Evolutionary conservation across 108 stramenopile species (phyloP), one percentile per base, ranked within the genome.

Genomic region (Chaetoceros muelleri): DNA sequence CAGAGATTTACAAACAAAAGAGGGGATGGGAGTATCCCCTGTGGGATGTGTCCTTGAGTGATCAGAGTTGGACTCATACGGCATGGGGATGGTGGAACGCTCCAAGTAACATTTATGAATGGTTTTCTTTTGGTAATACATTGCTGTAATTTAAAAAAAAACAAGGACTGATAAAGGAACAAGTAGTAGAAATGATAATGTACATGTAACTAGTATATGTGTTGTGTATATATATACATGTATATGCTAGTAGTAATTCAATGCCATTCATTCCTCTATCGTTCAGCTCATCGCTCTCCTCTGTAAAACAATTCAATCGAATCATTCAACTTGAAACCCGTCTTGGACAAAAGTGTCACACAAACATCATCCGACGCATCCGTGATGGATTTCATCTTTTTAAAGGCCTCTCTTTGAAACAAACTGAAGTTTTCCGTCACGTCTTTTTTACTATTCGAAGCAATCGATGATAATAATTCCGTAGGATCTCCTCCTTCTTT

Each of bases 51-150:
- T 30, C 69, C 7, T 31, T 81, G 31, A 20, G 40, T 8, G 29
- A 66, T n/a, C 24, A 28, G 17, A 69, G 71, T 1, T 81, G 73
- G 70, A 24, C 62, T 3, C 65, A 53, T 5, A 70, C 68, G 16
- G 58, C 52, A 29, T 65, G 70, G 70, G n/a, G n/a, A n/a, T 76
- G 70, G 70, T 69, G 74, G 44, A 27, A 48, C 18, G 25, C 31
- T n/a, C 75, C 79, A 8, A 74, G 73, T 63, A 76, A 81, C 31
- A n/a, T 68, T 17, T 76, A 71, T 63, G 79, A 81, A 53, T 81
- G 79, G 79, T 50, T 70, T 21, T 61, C 69, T 5, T 20, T 80
- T 21, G 60, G 40, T 1, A 75, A 73, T 64, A 34, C 63, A 8
- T 61, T 79, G 2, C 60, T 61, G 23, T 79, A 71, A 48, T n/a